Evolutionary conservation across 495 filamentous ascomycete species (phyloP), one percentile per base, ranked within the genome.

Genomic region (Talaromyces ruber): DNA sequence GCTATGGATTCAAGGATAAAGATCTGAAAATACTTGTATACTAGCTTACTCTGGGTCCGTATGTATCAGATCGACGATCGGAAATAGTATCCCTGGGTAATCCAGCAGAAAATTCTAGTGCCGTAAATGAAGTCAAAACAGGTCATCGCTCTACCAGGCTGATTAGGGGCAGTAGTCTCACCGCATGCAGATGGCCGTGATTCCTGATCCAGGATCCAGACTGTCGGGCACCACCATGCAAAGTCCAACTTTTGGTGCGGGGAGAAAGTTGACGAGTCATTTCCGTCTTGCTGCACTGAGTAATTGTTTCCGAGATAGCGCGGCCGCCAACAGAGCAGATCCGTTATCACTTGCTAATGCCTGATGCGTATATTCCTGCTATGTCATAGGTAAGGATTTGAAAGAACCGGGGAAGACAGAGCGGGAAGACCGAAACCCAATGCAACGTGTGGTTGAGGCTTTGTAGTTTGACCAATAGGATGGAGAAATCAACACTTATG

Each of bases 1-100:
- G 84, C 45, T 95, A 90, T 67, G 80, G 74, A 2, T 63, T 70
- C 8, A 67, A 68, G 55, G 65, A 75, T 57, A 75, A 77, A 64
- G 58, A 65, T 16, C 64, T 74, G 51, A 71, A 77, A 58, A 74
- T 77, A 26, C 62, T 78, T 65, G 67, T 79, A 50, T 79, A 76
- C 60, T 79, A 59, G 28, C 28, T 29, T 29, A 29, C 28, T 3
- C 6, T 3, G 28, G 28, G 6, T 6, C 6, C 28, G 28, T 37
- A 21, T 14, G 3, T 29, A 26, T 55, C 28, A 55, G 14, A 58
- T 8, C 55, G 34, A 37, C 29, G 34, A 25, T 21, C 54, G 16
- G 22, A 21, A 30, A 6, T 21, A 18, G 39, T 1, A 45, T 8
- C 43, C 43, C 43, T 47, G 8, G 43, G 18, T 47, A 47, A 47